Base-by-base conservation (phyloP, 1,139 yeast genomes). In the Blastobotrys malaysiensis region DNA sequence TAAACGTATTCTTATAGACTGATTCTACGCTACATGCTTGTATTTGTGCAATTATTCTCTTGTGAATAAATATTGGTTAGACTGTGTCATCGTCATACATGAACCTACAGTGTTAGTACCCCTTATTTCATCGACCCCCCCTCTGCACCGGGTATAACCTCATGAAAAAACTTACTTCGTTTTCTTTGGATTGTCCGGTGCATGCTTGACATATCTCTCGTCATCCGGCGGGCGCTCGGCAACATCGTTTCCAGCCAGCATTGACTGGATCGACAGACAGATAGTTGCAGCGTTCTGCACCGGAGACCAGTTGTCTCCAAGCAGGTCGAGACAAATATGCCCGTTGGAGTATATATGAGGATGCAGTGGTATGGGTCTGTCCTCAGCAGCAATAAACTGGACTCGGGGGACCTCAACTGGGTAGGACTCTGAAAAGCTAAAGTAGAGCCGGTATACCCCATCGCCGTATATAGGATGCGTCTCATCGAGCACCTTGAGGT, bases 331-430 rank as follows among this genome's bases (percentile, higher is more conserved):
- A 65, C 93, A 86, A 14, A 85, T 84, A 63, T 85, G 90, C 0
- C 91, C 93, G 62, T 85, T 85, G 45, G 84, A 77, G 64, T 86
- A 86, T 1, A 86, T 75, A 63, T 86, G 91, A 0, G 91, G 91
- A 63, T 86, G 90, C 1, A 82, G 60, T 0, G 91, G 91, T 5
- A 84, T 75, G 27, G 60, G 62, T 22, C 60, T 54, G 16, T 61
- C 59, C 3, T 56, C 53, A 3, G 66, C 69, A 43, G 53, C 61
- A 53, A 69, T 59, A 63, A 86, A 86, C 55, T 77, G 74, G 1
- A 82, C 87, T 57, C 77, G 77, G 0, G 91, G 93, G 1, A 85
- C 77, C 22, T 75, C 79, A 43, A 84, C 83, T 0, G 93, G 93
- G 59, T 86, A 86, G 0, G 75, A 75, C 0, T 69, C 63, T 1